These are phyloP conservation scores for Cryptosporidium andersoni DNA, from an alignment of 169 alveolate genomes.

Conservation along the genomic window DNA sequence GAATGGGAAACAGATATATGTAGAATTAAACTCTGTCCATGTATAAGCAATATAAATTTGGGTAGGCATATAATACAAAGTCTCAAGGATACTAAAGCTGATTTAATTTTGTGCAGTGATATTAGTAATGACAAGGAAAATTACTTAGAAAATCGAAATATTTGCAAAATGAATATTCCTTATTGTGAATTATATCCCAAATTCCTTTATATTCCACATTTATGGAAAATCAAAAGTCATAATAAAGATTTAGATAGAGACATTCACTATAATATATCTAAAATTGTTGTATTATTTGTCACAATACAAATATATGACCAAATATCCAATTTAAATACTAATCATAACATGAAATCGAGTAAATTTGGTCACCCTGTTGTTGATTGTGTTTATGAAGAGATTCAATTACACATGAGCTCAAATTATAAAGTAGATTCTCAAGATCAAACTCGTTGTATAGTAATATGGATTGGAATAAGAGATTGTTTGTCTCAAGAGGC, in stretches of 20 bases:
- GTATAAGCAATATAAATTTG: background rate
- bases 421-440: background rate
- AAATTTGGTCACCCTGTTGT: conserved; percentile 39
- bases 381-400: conserved; percentile 35
- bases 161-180: conserved; percentile 18
- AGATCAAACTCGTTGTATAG: conserved; percentile 28
- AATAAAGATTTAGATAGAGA: background rate
- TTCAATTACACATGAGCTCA: background rate
- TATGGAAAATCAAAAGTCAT: conserved; percentile 8
- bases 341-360: background rate
- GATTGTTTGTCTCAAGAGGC: conserved; percentile 62
- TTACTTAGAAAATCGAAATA: background rate
- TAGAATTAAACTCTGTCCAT: conserved; percentile 1
- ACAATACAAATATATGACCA: conserved; percentile 35
- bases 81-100: too few species aligned
- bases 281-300: conserved; percentile 17
- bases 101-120: too few species aligned
- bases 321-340: background rate
- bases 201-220: conserved; percentile 35
- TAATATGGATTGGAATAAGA: conserved; percentile 65
- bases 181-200: conserved; percentile 44
- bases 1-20: conserved; percentile 33
- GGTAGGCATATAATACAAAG: too few species aligned
- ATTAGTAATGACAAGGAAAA: too few species aligned
- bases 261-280: background rate